A percentile compares a stretch with the other conserved stretches of the same genome.
Evolutionary conservation across 768 basidiomycete species (phyloP).

Genomic region (Suillus decipiens): DNA sequence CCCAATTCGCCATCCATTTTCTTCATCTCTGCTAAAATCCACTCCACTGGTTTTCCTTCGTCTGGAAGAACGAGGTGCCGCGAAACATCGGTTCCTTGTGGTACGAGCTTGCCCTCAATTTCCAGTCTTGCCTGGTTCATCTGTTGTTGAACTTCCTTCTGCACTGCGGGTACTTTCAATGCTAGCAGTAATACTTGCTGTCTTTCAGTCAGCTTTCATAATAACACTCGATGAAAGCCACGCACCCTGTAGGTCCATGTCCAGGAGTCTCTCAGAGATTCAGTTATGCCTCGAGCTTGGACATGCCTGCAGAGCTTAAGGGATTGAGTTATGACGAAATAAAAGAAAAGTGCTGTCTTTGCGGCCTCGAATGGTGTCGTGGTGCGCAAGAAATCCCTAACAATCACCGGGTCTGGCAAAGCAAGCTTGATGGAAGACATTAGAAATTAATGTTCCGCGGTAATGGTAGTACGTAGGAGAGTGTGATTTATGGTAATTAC

Average conservation of each 20-base stretch:
- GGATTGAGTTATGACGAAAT: conserved; percentile 31
- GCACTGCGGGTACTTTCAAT: conserved; percentile 61
- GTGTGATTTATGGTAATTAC: neutral
- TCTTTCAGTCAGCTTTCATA: neutral
- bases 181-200: conserved; percentile 59
- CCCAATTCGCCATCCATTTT: conserved; percentile 69
- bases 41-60: conserved; percentile 63
- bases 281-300: conserved; percentile 37
- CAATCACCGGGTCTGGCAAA: conserved; percentile 6
- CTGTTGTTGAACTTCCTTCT: conserved; percentile 59
- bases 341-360: conserved; percentile 38
- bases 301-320: conserved; percentile 35
- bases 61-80: conserved; percentile 69
- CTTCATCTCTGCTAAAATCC: conserved; percentile 79
- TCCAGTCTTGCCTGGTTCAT: conserved; percentile 64
- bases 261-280: conserved; percentile 29
- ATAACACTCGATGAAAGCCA: neutral
- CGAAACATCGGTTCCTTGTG: conserved; percentile 59
- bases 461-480: neutral
- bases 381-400: conserved; percentile 20
- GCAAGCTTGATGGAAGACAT: conserved; percentile 10
- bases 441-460: conserved; percentile 9
- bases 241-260: conserved; percentile 30
- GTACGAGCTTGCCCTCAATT: conserved; percentile 69
- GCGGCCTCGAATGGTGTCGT: conserved; percentile 26